A percentile compares a stretch with the other conserved stretches of the same genome.
Conservation (phyloP, 805 yeast genomes). For the Maudiozyma serrabonitensis region DNA sequence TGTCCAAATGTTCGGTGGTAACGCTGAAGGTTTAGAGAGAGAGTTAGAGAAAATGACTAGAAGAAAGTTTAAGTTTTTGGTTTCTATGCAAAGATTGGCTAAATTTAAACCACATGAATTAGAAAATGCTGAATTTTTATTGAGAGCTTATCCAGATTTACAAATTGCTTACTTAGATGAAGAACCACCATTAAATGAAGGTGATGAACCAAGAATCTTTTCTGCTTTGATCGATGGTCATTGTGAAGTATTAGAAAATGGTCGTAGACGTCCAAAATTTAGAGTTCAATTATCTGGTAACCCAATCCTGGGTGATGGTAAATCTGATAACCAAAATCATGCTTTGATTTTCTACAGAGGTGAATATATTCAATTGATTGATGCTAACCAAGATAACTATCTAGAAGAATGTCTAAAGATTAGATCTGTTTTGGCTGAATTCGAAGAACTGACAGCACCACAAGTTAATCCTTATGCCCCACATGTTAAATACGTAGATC, state of each 20-base stretch:
- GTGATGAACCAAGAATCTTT: constrained; percentile 61
- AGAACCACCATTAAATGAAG: constrained; percentile 65
- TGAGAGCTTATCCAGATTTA: constrained; percentile 76
- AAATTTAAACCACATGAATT: constrained; percentile 63
- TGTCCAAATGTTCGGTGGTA: constrained; percentile 97
- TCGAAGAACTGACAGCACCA: constrained; percentile 63
- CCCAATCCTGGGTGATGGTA: constrained; percentile 88
- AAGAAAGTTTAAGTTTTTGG: constrained; percentile 71
- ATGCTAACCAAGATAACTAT: constrained; percentile 94
- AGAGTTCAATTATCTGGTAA: constrained; percentile 72
- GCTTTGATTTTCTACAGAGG: constrained; percentile 82
- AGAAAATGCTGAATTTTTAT: constrained; percentile 69
- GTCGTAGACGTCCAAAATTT: constrained; percentile 66
- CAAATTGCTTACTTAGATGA: constrained; percentile 91
- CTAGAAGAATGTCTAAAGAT: constrained; percentile 89
- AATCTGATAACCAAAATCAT: constrained; percentile 89
- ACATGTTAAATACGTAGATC: constrained; percentile 36
- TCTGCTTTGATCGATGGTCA: constrained; percentile 75
- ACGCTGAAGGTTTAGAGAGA: constrained; percentile 89
- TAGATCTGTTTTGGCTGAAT: constrained; percentile 78
- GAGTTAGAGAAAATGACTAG: constrained; percentile 85
- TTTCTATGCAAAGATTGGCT: constrained; percentile 77
- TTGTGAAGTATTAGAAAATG: constrained; percentile 60
- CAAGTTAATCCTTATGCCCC: constrained; percentile 49
- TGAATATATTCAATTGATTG: constrained; percentile 87